Conservation (phyloP, 345 rosid genomes). For the Murraya paniculata region DNA sequence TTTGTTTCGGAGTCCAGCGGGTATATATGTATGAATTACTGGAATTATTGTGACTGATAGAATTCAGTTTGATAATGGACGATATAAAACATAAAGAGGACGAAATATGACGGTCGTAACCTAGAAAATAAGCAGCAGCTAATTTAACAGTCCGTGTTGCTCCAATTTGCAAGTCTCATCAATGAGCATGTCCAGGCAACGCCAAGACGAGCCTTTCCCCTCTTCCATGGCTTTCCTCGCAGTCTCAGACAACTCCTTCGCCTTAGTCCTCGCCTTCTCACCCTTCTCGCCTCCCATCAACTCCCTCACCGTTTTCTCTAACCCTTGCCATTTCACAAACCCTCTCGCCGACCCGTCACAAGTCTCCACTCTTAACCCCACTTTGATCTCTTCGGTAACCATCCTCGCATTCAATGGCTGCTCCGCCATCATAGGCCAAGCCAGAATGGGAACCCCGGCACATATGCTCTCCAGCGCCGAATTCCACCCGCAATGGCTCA, state of each 20-base stretch:
- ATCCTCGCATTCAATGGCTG: constrained; percentile 64
- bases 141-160: neutral
- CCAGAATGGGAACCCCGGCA: constrained; percentile 68
- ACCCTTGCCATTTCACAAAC: constrained; percentile 43
- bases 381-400: constrained; percentile 60
- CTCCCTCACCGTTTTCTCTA: constrained; percentile 47
- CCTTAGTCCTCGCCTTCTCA: constrained; percentile 38
- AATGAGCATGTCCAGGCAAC: constrained; percentile 40
- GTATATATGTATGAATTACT: too few relatives aligned
- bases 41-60: too few relatives aligned
- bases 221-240: constrained; percentile 52
- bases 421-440: constrained; percentile 82
- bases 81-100: too few relatives aligned
- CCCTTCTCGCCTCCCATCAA: constrained; percentile 72
- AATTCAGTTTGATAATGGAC: too few relatives aligned
- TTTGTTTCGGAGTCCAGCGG: too few relatives aligned
- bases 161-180: constrained; percentile 22
- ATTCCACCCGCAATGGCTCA: constrained; percentile 93
- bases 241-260: constrained; percentile 35
- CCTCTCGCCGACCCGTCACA: constrained; percentile 40
- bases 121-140: too few relatives aligned
- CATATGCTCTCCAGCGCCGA: constrained; percentile 68
- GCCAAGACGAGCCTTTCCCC: constrained; percentile 65
- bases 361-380: constrained; percentile 56
- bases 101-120: too few relatives aligned